Percentiles rank a stretch among this genome's conserved stretches.
phyloP scores from a whole-genome alignment of 345 rosid species.

The Raphanus sativus region DNA sequence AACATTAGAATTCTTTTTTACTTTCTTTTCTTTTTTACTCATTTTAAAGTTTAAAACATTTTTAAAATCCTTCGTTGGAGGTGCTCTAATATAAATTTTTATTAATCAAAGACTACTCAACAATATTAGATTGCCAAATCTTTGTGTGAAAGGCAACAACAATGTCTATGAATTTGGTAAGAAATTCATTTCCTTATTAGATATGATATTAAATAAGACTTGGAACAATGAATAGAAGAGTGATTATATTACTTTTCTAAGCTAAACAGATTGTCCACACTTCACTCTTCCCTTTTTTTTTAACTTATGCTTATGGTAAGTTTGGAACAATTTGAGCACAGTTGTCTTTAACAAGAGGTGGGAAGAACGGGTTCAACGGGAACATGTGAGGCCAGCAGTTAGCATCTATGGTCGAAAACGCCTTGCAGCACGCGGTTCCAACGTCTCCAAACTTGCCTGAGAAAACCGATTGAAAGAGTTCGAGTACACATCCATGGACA shows the following conservation, averaged over 20 bases:
- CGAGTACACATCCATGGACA: not conserved
- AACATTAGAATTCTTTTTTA: no score
- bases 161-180: not conserved
- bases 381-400: slow-evolving; percentile 5
- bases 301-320: not conserved
- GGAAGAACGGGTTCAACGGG: not conserved
- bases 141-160: not conserved
- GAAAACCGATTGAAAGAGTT: not conserved
- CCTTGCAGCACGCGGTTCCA: not conserved
- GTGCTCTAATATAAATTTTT: not conserved
- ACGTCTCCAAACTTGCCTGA: not conserved
- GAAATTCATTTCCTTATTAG: not conserved
- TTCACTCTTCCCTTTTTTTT: not conserved
- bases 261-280: not conserved
- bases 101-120: not conserved
- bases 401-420: not conserved
- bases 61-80: no score
- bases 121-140: not conserved
- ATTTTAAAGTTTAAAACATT: no score
- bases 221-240: not conserved
- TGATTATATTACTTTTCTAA: not conserved
- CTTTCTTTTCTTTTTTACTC: no score
- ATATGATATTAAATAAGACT: not conserved
- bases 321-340: not conserved
- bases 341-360: not conserved